Conservation (phyloP, 2,329 filamentous ascomycete genomes). For the Claviceps purpurea region DNA sequence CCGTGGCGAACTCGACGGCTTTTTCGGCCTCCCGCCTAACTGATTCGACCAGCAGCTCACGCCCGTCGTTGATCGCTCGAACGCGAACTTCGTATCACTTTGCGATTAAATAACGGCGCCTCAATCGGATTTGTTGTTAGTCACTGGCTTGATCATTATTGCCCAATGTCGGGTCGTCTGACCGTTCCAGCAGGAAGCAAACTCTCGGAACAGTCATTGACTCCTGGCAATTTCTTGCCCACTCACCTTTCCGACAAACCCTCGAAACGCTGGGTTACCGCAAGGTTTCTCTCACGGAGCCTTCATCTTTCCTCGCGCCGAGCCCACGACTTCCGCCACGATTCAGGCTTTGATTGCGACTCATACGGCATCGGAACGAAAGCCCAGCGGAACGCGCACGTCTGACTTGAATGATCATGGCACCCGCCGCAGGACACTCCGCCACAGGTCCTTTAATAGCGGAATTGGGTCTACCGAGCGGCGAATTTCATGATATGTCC, state of each 20-base stretch:
- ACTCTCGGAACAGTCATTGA: background rate
- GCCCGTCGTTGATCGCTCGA: background rate
- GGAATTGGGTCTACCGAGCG: constrained; percentile 22
- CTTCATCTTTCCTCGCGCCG: background rate
- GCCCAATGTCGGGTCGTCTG: constrained; percentile 3
- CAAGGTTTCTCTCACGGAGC: background rate
- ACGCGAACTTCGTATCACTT: background rate
- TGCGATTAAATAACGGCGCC: background rate
- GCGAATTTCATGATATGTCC: constrained; percentile 24
- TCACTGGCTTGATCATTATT: background rate
- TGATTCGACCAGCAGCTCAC: background rate
- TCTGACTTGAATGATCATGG: constrained; percentile 20
- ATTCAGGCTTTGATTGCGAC: background rate
- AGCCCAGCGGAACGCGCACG: constrained; percentile 10
- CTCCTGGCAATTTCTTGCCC: background rate
- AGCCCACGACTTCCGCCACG: background rate
- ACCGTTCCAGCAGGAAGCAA: background rate
- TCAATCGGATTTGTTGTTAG: background rate
- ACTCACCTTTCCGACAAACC: background rate
- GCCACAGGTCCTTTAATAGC: constrained; percentile 25
- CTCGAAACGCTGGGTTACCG: background rate
- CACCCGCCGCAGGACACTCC: constrained; percentile 18
- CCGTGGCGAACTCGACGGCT: background rate
- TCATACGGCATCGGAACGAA: background rate
- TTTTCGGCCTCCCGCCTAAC: background rate